A percentile compares a stretch with the other conserved stretches of the same genome.
These are phyloP conservation scores for Lenwebbia sp. DNA, from an alignment of 345 rosid genomes.

Conservation along the genomic window DNA sequence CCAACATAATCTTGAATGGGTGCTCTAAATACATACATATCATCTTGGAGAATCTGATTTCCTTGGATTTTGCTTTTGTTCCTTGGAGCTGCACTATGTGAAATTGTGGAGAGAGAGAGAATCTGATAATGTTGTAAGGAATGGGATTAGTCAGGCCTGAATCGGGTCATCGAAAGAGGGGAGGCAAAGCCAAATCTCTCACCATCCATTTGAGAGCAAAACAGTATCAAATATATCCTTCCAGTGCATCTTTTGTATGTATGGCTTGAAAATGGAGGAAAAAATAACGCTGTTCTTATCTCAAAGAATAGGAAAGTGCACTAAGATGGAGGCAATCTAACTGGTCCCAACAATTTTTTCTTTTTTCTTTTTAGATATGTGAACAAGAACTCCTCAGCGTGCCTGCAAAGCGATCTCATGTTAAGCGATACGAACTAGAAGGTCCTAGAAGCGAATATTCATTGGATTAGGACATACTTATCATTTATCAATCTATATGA, in stretches of 20 bases:
- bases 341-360: conserved; percentile 17
- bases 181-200: conserved; percentile 31
- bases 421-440: neutral
- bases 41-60: conserved; percentile 18
- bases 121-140: neutral
- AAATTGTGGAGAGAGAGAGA: neutral
- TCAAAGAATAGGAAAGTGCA: conserved; percentile 8
- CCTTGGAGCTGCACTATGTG: conserved; percentile 8
- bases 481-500: neutral
- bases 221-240: conserved; percentile 47
- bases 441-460: neutral
- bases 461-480: neutral
- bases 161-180: conserved; percentile 34
- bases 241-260: neutral
- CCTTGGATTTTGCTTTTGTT: conserved; percentile 3
- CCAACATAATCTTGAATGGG: conserved; percentile 7
- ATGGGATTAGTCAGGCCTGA: neutral
- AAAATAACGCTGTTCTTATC: conserved; percentile 7
- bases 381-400: neutral
- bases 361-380: neutral
- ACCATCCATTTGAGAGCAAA: conserved; percentile 18
- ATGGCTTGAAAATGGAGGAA: conserved; percentile 30
- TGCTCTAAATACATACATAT: neutral
- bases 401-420: neutral
- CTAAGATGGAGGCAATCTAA: neutral